Base-by-base conservation (phyloP, 2,329 filamentous ascomycete species). In the Fusarium falciforme region DNA sequence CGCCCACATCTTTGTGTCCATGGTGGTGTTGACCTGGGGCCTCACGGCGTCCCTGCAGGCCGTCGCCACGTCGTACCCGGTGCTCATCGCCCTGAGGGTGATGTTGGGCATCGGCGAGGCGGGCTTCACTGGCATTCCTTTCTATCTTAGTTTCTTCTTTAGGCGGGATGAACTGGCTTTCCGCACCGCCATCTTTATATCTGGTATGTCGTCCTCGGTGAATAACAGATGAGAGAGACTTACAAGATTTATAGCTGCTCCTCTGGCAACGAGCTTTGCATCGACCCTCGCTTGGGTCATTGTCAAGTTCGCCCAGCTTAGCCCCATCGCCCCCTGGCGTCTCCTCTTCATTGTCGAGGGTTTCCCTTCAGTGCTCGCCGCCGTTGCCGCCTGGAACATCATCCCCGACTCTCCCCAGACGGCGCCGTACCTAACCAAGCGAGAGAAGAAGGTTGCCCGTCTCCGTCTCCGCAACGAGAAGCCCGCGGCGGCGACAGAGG, bases 111-210 rank as follows among this genome's bases (percentile, higher is more conserved):
- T 92, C 10, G 89, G 88, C 40, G 91, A 93, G 83, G 91, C 91
- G 4, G 91, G 89, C 2, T 93, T 93, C 72, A 87, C 89, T 0
- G 90, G 90, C 4, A 87, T 92, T 40, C 90, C 90, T 0, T 89
- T 90, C 68, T 92, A 91, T 74, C 82, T 92, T 35, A 90, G 89
- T 17, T 91, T 91, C 81, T 92, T 92, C 81, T 92, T 89, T 80
- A 88, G 86, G 76, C 82, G 89, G 38, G 84, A 89, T 52, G 96
- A 98, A 81, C 85, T 98, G 36, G 96, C 95, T 0, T 92, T 96
- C 70, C 87, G 95, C 40, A 96, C 93, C 0, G 95, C 94, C 25
- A 88, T 97, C 2, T 97, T 98, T 82, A 92, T 98, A 63, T 95
- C 94, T 1, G 94, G 86, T 87, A 78, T 57, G 82, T 79, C 7